Conservation (phyloP, 129 eudicot genomes). For the Silybum marianum region DNA sequence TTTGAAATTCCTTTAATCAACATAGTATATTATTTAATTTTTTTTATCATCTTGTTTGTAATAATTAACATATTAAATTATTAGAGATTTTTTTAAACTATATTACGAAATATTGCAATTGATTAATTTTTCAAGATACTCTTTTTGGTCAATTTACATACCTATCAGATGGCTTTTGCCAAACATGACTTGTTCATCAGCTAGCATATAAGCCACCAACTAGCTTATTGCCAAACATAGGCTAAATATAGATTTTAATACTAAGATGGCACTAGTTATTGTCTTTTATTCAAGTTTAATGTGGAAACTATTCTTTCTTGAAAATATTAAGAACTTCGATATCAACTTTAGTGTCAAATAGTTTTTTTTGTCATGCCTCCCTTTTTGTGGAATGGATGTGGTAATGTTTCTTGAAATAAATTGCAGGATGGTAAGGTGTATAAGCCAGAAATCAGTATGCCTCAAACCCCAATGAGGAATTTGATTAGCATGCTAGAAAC, state of each 20-base stretch:
- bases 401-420: not conserved
- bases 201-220: no score
- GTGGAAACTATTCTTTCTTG: not conserved
- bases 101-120: no score
- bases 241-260: not conserved
- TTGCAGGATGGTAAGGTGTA: constrained; percentile 13
- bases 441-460: constrained; percentile 3
- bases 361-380: not conserved
- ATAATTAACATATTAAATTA: no score
- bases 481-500: constrained; percentile 19
- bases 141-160: no score
- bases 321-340: not conserved
- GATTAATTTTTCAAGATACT: no score
- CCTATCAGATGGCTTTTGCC: no score
- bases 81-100: no score
- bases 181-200: no score
- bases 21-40: no score
- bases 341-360: not conserved
- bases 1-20: no score
- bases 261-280: not conserved
- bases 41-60: no score
- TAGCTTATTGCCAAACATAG: no score
- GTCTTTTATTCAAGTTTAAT: not conserved
- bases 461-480: not conserved
- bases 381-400: not conserved